These are phyloP conservation scores for Nemophila menziesii DNA, from an alignment of 257 asterid species.

Conservation along the genomic window DNA sequence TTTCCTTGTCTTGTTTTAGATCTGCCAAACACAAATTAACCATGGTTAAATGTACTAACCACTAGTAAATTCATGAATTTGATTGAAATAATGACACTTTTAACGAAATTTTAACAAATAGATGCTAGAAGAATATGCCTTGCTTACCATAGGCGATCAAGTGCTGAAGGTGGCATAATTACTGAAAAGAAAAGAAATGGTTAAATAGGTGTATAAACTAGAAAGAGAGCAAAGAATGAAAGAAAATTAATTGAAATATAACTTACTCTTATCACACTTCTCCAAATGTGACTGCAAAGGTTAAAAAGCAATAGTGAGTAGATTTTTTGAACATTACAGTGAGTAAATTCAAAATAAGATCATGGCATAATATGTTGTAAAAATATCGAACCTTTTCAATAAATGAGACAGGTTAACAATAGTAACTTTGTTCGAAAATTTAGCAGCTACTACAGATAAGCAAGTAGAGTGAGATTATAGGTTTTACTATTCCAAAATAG, in stretches of 20 bases:
- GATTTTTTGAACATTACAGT: no score
- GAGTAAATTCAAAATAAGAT: background rate
- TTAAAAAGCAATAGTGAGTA: no score
- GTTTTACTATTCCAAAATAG: no score
- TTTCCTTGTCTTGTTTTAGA: no score
- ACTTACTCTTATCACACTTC: slow-evolving; percentile 24
- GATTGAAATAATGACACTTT: no score
- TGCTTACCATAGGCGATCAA: slow-evolving; percentile 24
- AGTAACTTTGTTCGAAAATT: slow-evolving; percentile 17
- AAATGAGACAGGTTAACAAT: slow-evolving; percentile 23
- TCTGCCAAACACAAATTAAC: no score
- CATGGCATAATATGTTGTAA: background rate
- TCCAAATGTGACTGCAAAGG: slow-evolving; percentile 29
- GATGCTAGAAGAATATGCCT: background rate
- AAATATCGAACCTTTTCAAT: slow-evolving; percentile 16
- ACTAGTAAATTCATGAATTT: no score
- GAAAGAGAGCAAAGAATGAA: background rate
- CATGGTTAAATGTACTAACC: no score
- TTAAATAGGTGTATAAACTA: background rate
- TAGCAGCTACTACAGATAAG: slow-evolving; percentile 8
- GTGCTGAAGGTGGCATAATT: slow-evolving; percentile 31
- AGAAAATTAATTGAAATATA: no score
- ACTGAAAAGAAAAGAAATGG: slow-evolving; percentile 14
- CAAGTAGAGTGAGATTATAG: no score
- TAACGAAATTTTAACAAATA: no score